phyloP scores from a whole-genome alignment of 2,329 filamentous ascomycete species.

The Penicillium paneum region DNA sequence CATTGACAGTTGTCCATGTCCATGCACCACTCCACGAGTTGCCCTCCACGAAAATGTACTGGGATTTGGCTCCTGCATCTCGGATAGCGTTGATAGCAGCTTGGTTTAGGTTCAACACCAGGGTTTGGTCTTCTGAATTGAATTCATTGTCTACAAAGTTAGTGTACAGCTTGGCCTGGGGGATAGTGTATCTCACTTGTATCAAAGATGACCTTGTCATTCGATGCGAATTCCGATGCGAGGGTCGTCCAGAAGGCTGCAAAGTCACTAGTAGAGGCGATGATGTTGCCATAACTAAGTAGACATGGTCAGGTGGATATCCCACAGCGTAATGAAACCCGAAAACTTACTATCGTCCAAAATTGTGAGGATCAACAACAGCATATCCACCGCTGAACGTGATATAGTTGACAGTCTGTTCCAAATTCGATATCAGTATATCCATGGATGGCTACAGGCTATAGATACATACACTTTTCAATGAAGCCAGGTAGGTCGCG shows the following conservation, averaged over 20 bases:
- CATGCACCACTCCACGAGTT: conserved; percentile 49
- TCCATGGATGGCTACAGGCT: rapidly evolving
- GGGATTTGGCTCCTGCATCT: conserved; percentile 54
- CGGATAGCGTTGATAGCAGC: conserved; percentile 63
- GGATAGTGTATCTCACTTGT: conserved; percentile 42
- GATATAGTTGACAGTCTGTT: conserved; percentile 36
- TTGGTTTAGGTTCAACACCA: conserved; percentile 61
- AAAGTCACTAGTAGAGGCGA: conserved; percentile 54
- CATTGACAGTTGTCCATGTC: conserved; percentile 49
- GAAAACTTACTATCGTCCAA: conserved; percentile 34
- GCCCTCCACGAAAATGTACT: conserved; percentile 60
- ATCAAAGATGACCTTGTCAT: conserved; percentile 60
- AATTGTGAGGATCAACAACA: conserved; percentile 62
- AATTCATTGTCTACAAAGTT: conserved; percentile 57
- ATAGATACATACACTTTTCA: conserved; percentile 17
- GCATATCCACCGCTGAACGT: conserved; percentile 51
- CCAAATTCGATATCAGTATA: not conserved
- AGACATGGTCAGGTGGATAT: not conserved
- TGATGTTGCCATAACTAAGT: conserved; percentile 39
- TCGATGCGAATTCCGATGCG: conserved; percentile 52
- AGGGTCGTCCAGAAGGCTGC: conserved; percentile 57
- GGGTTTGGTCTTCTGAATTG: conserved; percentile 58
- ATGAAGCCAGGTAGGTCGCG: conserved; percentile 18
- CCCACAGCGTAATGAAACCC: not conserved
- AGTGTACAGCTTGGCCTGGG: not conserved